phyloP scores from a whole-genome alignment of 768 basidiomycete species.

The Amanita polypyramis region DNA sequence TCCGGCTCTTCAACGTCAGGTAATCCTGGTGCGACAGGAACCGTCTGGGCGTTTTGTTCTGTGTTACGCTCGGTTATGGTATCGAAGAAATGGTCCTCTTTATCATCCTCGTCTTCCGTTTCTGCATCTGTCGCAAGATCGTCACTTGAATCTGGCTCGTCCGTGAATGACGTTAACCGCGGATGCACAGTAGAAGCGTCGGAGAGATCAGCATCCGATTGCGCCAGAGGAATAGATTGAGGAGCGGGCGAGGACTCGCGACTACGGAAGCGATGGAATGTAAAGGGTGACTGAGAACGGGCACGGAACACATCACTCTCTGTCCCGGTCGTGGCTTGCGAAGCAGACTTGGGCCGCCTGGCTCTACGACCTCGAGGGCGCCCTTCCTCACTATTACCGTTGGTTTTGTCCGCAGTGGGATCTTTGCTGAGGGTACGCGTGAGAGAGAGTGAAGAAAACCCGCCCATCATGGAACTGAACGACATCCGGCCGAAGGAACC shows the following conservation, averaged over 20 bases:
- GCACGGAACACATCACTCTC: slow-evolving; percentile 39
- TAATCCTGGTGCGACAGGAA: slow-evolving; percentile 20
- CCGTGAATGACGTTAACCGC: slow-evolving; percentile 48
- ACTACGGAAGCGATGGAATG: slow-evolving; percentile 54
- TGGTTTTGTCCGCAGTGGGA: slow-evolving; percentile 15
- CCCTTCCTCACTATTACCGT: slow-evolving; percentile 28
- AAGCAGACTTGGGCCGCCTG: slow-evolving; percentile 36
- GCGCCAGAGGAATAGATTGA: slow-evolving; percentile 45
- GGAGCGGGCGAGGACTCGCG: slow-evolving; percentile 48
- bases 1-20: slow-evolving; percentile 61
- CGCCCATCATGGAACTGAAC: slow-evolving; percentile 62
- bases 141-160: slow-evolving; percentile 60
- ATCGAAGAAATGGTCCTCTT: slow-evolving; percentile 48
- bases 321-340: slow-evolving; percentile 28
- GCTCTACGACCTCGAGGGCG: slow-evolving; percentile 42
- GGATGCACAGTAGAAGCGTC: slow-evolving; percentile 48
- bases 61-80: slow-evolving; percentile 82
- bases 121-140: slow-evolving; percentile 42
- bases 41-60: slow-evolving; percentile 61
- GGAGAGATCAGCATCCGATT: slow-evolving; percentile 51
- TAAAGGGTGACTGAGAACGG: slow-evolving; percentile 76
- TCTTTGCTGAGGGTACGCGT: slow-evolving; percentile 38
- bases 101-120: slow-evolving; percentile 29
- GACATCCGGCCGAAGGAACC: slow-evolving; percentile 56
- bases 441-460: slow-evolving; percentile 54